Evolutionary conservation across 148 eudicot species (phyloP).

Genomic region (Amaranthus palmeri): DNA sequence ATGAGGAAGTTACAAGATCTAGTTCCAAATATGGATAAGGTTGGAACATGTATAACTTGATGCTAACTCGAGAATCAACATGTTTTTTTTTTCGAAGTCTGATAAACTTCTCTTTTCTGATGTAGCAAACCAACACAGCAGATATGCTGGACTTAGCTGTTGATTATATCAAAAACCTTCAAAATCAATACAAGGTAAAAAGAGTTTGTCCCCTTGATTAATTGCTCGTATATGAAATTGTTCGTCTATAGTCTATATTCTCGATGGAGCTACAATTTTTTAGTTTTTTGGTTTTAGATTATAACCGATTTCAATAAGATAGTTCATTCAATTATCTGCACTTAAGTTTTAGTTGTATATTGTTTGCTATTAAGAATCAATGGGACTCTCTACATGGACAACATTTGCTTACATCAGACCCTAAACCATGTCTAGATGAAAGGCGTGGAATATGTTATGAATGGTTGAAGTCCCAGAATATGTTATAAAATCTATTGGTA

Average conservation of each 20-base stretch:
- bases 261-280: neutral
- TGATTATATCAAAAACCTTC: slow-evolving; percentile 72
- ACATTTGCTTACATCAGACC: too few relatives aligned
- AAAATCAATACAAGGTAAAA: slow-evolving; percentile 60
- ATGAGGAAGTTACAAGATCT: slow-evolving; percentile 90
- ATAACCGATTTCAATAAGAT: too few relatives aligned
- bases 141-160: slow-evolving; percentile 90
- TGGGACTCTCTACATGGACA: too few relatives aligned
- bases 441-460: too few relatives aligned
- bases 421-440: too few relatives aligned
- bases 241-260: too few relatives aligned
- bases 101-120: slow-evolving; percentile 11
- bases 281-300: too few relatives aligned
- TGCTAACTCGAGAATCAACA: neutral
- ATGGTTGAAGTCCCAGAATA: too few relatives aligned
- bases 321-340: too few relatives aligned
- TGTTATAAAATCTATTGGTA: too few relatives aligned
- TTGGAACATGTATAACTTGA: slow-evolving; percentile 17
- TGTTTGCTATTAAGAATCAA: too few relatives aligned
- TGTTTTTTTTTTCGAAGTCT: neutral
- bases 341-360: too few relatives aligned
- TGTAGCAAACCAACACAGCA: slow-evolving; percentile 86
- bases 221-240: neutral
- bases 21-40: slow-evolving; percentile 98
- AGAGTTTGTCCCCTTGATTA: neutral